A percentile compares a stretch with the other conserved stretches of the same genome.
Evolutionary conservation across 176 grass and related monocot genomes (phyloP).

Genomic region (Rhipidocladum racemiflorum): DNA sequence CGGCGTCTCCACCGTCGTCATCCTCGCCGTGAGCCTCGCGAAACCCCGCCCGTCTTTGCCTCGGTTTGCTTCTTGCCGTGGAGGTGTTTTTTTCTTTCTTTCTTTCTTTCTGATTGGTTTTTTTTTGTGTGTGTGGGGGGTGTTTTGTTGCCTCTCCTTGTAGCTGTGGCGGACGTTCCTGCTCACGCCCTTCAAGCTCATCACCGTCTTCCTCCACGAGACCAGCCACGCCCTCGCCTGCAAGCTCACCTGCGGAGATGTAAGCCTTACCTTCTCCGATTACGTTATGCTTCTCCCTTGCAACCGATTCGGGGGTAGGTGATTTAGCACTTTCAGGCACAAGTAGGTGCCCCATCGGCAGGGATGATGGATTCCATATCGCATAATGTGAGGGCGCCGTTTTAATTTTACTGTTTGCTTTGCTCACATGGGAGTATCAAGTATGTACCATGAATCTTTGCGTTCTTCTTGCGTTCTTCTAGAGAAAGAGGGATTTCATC

Average conservation of each 20-base stretch:
- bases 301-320: background rate
- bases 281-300: background rate
- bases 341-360: background rate
- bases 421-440: background rate
- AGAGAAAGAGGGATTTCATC: background rate
- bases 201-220: conserved; percentile 99
- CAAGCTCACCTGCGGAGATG: conserved; percentile 95
- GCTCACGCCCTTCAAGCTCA: conserved; percentile 97
- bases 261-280: conserved; percentile 19
- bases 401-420: conserved; percentile 13
- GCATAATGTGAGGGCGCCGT: background rate
- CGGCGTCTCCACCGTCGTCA: conserved; percentile 86
- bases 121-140: background rate
- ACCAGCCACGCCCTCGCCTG: conserved; percentile 97
- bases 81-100: background rate
- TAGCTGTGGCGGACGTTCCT: conserved; percentile 94
- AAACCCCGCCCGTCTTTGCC: background rate
- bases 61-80: background rate
- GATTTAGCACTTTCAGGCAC: background rate
- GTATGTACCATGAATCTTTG: conserved; percentile 18
- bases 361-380: conserved; percentile 20
- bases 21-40: conserved; percentile 57
- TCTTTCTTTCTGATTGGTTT: background rate
- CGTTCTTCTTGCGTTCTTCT: background rate
- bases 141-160: background rate